These are phyloP conservation scores for Phytophthora chlamydospora DNA, from an alignment of 352 stramenopile species.

Conservation along the genomic window DNA sequence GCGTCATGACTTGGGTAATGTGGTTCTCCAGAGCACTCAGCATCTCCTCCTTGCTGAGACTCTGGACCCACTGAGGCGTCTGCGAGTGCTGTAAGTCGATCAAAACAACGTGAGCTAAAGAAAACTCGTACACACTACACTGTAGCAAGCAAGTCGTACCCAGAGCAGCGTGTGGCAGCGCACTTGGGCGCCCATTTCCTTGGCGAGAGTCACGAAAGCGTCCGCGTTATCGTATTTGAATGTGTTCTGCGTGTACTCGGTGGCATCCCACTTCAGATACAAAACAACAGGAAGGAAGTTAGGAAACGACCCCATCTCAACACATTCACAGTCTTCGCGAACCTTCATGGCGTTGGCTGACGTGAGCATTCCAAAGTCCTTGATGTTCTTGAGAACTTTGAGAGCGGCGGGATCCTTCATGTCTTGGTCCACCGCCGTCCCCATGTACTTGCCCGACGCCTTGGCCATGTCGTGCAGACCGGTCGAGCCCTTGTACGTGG, in stretches of 20 bases:
- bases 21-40: conserved; percentile 37
- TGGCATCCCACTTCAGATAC: conserved; percentile 31
- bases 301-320: neutral
- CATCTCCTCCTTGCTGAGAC: conserved; percentile 30
- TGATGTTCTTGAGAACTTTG: conserved; percentile 31
- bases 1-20: conserved; percentile 38
- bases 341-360: conserved; percentile 43
- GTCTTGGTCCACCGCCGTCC: conserved; percentile 32
- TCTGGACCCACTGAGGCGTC: conserved; percentile 33
- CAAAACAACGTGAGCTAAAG: conserved; percentile 3
- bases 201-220: conserved; percentile 24
- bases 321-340: no score
- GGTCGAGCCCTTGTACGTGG: conserved; percentile 31
- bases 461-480: conserved; percentile 36
- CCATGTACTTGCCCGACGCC: conserved; percentile 38
- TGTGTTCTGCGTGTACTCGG: conserved; percentile 20
- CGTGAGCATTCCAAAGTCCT: conserved; percentile 41
- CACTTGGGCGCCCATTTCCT: conserved; percentile 30
- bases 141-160: conserved; percentile 16
- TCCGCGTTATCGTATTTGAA: conserved; percentile 30
- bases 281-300: neutral
- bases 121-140: neutral
- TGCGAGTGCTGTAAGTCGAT: conserved; percentile 29
- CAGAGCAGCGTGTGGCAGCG: conserved; percentile 40
- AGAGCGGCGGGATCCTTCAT: conserved; percentile 25